Evolutionary conservation across 1,139 yeast genomes (phyloP).

Genomic region (Kodamaea plutei): DNA sequence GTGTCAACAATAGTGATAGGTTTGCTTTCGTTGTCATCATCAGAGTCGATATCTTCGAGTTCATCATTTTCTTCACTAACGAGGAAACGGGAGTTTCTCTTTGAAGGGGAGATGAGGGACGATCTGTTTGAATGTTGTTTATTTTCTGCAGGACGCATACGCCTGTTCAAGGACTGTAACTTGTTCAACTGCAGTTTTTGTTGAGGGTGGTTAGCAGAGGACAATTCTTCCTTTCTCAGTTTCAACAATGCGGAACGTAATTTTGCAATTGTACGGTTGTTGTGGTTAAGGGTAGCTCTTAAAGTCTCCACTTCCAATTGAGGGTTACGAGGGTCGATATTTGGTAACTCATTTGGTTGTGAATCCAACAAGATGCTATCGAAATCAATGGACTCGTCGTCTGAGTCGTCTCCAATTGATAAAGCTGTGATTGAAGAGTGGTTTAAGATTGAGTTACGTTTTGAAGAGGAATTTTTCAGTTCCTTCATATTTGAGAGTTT

Average conservation of each 20-base stretch:
- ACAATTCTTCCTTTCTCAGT: slow-evolving; percentile 26
- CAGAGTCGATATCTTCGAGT: slow-evolving; percentile 10
- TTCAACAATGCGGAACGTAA: slow-evolving; percentile 49
- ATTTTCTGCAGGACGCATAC: slow-evolving; percentile 18
- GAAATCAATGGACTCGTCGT: slow-evolving; percentile 29
- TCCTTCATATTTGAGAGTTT: slow-evolving; percentile 23
- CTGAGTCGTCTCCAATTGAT: slow-evolving; percentile 17
- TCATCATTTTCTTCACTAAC: slow-evolving; percentile 26
- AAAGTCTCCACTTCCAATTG: slow-evolving; percentile 66
- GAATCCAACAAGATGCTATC: slow-evolving; percentile 34
- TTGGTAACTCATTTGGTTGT: slow-evolving; percentile 23
- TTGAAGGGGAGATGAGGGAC: slow-evolving; percentile 31
- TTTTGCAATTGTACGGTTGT: slow-evolving; percentile 56
- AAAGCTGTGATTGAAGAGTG: slow-evolving; percentile 11
- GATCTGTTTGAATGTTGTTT: slow-evolving; percentile 20
- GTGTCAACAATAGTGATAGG: slow-evolving; percentile 4
- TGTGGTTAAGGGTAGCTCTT: slow-evolving; percentile 60
- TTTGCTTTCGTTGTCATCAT: slow-evolving; percentile 1
- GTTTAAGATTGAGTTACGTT: slow-evolving; percentile 5
- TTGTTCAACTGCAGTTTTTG: slow-evolving; percentile 5
- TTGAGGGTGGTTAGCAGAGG: slow-evolving; percentile 13
- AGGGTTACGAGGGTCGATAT: slow-evolving; percentile 44
- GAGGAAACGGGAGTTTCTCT: slow-evolving; percentile 31
- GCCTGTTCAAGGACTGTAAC: slow-evolving; percentile 13
- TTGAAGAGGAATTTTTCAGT: slow-evolving; percentile 11